Percentiles rank a stretch among this genome's conserved stretches.
Conservation (phyloP, 2,329 filamentous ascomycete species). For the Clarireedia paspali region DNA sequence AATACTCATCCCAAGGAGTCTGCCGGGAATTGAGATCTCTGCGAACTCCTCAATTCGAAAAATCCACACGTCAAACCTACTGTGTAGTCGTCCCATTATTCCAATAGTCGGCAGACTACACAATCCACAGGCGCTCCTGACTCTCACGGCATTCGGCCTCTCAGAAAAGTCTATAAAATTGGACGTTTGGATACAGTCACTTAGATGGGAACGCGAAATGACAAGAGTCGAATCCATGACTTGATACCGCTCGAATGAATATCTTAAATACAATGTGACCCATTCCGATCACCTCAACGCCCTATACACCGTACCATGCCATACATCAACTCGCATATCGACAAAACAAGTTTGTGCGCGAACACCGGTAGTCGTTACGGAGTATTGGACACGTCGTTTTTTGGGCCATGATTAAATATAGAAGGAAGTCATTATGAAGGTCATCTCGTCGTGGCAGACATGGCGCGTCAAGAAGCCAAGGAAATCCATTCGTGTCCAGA, state of each 20-base stretch:
- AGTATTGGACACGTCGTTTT: not conserved
- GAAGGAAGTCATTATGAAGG: conserved; percentile 17
- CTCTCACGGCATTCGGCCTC: too few relatives aligned
- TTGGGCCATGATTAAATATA: not conserved
- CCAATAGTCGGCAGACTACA: too few relatives aligned
- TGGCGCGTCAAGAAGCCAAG: conserved; percentile 11
- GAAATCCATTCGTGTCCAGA: conserved; percentile 3
- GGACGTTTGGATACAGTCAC: too few relatives aligned
- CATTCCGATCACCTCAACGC: not conserved
- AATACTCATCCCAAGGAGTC: too few relatives aligned
- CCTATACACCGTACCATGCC: not conserved
- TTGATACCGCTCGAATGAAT: not conserved
- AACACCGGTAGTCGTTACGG: not conserved
- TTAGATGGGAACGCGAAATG: too few relatives aligned
- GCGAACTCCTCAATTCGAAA: too few relatives aligned
- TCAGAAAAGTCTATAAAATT: too few relatives aligned
- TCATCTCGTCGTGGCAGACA: conserved; percentile 22
- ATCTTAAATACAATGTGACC: conserved; percentile 8
- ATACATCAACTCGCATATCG: not conserved
- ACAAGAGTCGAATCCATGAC: too few relatives aligned
- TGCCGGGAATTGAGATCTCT: too few relatives aligned
- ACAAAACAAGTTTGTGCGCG: not conserved
- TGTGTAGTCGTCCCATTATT: too few relatives aligned
- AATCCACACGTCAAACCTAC: too few relatives aligned
- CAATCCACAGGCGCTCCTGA: too few relatives aligned